Percentiles rank a stretch among this genome's conserved stretches.
Evolutionary conservation across 257 asterid genomes (phyloP).

Genomic region (Lavandula angustifolia): DNA sequence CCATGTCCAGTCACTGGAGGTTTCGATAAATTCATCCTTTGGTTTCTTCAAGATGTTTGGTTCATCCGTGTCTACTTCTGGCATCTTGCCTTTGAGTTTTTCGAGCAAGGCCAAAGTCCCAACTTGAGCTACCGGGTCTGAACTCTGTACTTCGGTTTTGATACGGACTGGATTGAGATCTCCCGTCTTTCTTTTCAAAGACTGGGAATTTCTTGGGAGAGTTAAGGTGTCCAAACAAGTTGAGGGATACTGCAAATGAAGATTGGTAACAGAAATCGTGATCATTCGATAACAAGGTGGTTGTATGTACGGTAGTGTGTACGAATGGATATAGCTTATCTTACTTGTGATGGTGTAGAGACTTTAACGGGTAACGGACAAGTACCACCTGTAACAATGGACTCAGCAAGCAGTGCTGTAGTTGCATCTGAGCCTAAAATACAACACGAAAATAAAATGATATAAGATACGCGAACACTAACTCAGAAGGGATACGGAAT

Average conservation of each 20-base stretch:
- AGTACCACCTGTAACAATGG: conserved; percentile 53
- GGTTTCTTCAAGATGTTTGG: conserved; percentile 47
- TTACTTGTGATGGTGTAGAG: conserved; percentile 27
- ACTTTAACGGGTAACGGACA: conserved; percentile 46
- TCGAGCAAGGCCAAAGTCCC: conserved; percentile 46
- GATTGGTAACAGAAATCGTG: conserved; percentile 3
- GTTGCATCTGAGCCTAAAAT: conserved; percentile 76
- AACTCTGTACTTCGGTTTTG: conserved; percentile 56
- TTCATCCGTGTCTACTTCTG: conserved; percentile 47
- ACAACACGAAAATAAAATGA: conserved; percentile 2
- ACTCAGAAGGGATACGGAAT: not conserved
- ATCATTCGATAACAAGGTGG: conserved; percentile 1
- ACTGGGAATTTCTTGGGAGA: conserved; percentile 26
- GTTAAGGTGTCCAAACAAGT: conserved; percentile 29
- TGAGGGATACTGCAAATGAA: conserved; percentile 43
- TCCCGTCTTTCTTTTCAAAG: conserved; percentile 38
- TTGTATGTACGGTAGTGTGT: not conserved
- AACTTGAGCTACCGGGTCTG: conserved; percentile 37
- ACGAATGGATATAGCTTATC: conserved; percentile 9
- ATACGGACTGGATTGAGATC: conserved; percentile 35
- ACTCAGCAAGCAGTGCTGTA: conserved; percentile 60
- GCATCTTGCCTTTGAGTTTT: conserved; percentile 70
- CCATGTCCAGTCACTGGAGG: conserved; percentile 36
- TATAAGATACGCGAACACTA: conserved; percentile 14
- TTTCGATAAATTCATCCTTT: conserved; percentile 56